Base-by-base conservation (phyloP, 1,284 basidiomycete species). In the Malassezia pachydermatis region DNA sequence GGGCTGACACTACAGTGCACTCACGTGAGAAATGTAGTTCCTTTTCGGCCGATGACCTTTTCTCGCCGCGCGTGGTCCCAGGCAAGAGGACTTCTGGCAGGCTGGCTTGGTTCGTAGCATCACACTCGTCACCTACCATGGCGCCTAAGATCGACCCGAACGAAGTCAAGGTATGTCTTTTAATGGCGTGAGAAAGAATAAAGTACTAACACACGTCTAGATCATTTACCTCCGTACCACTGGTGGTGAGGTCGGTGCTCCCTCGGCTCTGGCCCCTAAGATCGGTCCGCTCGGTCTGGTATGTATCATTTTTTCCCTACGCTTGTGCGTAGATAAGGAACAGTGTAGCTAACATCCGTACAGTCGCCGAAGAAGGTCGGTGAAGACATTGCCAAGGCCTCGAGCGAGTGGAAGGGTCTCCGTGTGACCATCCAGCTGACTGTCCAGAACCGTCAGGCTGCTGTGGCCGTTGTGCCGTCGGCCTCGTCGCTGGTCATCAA, bases 341-440 rank as follows among this genome's bases (percentile, higher is more conserved):
- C n/a, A 11, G 16, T 17, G 13, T 13, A 25, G 16, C 48, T 49
- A 44, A 51, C 35, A 33, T 37, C 43, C 27, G 46, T n/a, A 45
- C 64, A 96, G 90, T 95, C 94, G 54, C 92, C 94, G 73, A 99
- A 99, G 81, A 98, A 98, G 80, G 90, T 99, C 77, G 94, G 94
- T 78, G 94, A 99, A 86, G 94, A 99, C 78, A 98, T 99, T 73
- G 94, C 94, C 73, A 99, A 99, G 78, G 92, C 94, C 57, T 96
- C 94, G 58, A 82, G 84, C 54, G 84, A 84, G 75, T 99, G 94
- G 94, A 99, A 99, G 78, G 94, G 94, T 79, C 88, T 98, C 72
- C 87, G 90, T 57, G 94, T 99, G 57, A 99, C 94, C 63, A 88
- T 96, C 63, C 89, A 98, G 76, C 82, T 98, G 57, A 98, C 92